A percentile compares a stretch with the other conserved stretches of the same genome.
Conservation (phyloP, 2,329 filamentous ascomycete species). For the Pseudogymnoascus sp. region DNA sequence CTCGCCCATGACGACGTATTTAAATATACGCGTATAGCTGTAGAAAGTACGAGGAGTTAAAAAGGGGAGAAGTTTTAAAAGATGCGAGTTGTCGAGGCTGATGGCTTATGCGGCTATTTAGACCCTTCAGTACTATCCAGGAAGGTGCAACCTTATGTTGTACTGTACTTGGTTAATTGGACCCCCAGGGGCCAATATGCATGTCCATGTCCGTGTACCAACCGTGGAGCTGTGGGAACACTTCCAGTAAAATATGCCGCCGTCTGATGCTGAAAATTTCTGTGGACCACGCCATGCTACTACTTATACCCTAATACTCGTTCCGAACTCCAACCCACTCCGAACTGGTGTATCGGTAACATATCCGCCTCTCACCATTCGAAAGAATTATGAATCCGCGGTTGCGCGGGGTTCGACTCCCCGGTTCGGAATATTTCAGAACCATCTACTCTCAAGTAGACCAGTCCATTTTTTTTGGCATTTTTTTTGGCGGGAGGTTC, state of each 20-base stretch:
- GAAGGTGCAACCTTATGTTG: neutral
- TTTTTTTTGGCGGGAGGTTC: neutral
- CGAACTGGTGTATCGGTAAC: constrained; percentile 16
- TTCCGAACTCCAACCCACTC: constrained; percentile 5
- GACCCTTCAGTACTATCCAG: neutral
- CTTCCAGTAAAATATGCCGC: neutral
- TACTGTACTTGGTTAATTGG: neutral
- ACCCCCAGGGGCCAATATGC: neutral
- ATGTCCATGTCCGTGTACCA: neutral
- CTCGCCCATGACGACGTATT: neutral
- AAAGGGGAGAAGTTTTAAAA: neutral
- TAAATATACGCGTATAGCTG: neutral
- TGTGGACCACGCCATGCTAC: neutral
- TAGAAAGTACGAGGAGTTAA: neutral
- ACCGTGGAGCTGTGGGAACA: no score
- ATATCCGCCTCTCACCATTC: constrained; percentile 12
- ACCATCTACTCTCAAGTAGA: constrained; percentile 10
- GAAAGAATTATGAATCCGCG: constrained; percentile 10
- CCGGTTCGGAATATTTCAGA: constrained; percentile 15
- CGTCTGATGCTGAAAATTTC: neutral
- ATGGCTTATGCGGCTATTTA: neutral
- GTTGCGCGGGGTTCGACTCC: constrained; percentile 15
- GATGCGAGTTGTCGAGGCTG: neutral
- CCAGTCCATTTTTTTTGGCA: constrained; percentile 9
- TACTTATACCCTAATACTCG: neutral